Evolutionary conservation across 768 basidiomycete genomes (phyloP).

Genomic region (Kondoa malvinella): DNA sequence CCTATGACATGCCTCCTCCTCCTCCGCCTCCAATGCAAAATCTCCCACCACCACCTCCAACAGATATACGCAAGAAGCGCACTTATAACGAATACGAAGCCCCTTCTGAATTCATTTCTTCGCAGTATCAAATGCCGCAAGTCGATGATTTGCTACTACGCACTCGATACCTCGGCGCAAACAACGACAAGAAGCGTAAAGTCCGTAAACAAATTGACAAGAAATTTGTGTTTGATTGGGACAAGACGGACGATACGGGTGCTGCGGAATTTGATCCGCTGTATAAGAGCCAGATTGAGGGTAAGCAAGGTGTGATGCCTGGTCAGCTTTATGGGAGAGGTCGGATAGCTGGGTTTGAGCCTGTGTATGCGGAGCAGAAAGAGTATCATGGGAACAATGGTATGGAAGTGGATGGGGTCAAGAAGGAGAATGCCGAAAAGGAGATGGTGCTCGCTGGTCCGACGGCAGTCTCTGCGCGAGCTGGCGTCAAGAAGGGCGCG

Average conservation of each 20-base stretch:
- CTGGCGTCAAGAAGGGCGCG: constrained; percentile 60
- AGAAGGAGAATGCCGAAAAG: constrained; percentile 15
- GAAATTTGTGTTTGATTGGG: constrained; percentile 99
- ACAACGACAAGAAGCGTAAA: constrained; percentile 72
- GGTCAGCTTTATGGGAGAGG: constrained; percentile 49
- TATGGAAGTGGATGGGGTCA: constrained; percentile 8
- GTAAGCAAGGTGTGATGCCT: background rate
- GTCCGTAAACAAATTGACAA: constrained; percentile 87
- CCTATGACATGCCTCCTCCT: background rate
- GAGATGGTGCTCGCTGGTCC: constrained; percentile 17
- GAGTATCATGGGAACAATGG: background rate
- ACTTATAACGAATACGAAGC: constrained; percentile 28
- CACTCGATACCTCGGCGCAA: constrained; percentile 83
- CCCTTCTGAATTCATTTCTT: constrained; percentile 36
- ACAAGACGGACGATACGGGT: constrained; percentile 85
- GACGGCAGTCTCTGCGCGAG: constrained; percentile 64
- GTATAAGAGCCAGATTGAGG: constrained; percentile 11
- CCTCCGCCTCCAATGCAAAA: background rate
- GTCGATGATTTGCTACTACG: constrained; percentile 50
- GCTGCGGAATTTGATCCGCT: constrained; percentile 30
- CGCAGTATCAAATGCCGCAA: constrained; percentile 65
- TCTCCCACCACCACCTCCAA: background rate
- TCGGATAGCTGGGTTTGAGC: constrained; percentile 42
- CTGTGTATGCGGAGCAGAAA: constrained; percentile 43
- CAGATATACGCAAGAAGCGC: background rate